These are phyloP conservation scores for Tetrahymena elliotti DNA, from an alignment of 73 alveolate genomes.

Conservation along the genomic window DNA sequence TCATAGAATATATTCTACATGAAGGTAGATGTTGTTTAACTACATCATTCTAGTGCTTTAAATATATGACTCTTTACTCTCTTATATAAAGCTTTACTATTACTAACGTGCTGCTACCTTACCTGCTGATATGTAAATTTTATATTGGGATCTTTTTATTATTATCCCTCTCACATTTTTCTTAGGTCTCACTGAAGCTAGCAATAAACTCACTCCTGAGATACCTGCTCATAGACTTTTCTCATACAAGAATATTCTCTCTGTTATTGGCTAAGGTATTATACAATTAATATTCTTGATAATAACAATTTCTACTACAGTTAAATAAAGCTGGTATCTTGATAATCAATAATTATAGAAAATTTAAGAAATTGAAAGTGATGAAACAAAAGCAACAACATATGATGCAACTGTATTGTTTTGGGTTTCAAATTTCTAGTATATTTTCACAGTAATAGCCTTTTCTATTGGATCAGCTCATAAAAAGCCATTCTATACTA, in stretches of 20 bases:
- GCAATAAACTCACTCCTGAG: slow-evolving; percentile 32
- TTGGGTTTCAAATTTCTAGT: background rate
- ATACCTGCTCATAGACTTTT: background rate
- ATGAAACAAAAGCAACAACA: background rate
- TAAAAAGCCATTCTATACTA: background rate
- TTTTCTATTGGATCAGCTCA: background rate
- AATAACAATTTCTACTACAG: background rate
- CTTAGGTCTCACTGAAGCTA: slow-evolving; percentile 77
- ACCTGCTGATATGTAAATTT: slow-evolving; percentile 70
- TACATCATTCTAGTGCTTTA: slow-evolving; percentile 82
- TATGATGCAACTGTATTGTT: background rate
- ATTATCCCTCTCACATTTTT: slow-evolving; percentile 77
- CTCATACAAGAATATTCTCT: background rate
- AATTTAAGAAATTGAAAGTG: background rate
- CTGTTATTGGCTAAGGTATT: background rate
- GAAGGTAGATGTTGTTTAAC: slow-evolving; percentile 92
- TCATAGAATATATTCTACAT: slow-evolving; percentile 52
- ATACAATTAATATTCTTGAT: background rate
- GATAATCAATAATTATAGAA: background rate
- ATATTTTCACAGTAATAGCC: background rate
- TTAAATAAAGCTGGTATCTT: background rate
- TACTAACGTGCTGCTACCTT: slow-evolving; percentile 61
- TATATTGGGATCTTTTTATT: slow-evolving; percentile 75
- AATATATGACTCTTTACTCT: slow-evolving; percentile 86
- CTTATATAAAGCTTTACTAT: slow-evolving; percentile 73